Percentiles rank a stretch among this genome's conserved stretches.
Conservation (phyloP, 768 basidiomycete genomes). For the Kwoniella sp. region DNA sequence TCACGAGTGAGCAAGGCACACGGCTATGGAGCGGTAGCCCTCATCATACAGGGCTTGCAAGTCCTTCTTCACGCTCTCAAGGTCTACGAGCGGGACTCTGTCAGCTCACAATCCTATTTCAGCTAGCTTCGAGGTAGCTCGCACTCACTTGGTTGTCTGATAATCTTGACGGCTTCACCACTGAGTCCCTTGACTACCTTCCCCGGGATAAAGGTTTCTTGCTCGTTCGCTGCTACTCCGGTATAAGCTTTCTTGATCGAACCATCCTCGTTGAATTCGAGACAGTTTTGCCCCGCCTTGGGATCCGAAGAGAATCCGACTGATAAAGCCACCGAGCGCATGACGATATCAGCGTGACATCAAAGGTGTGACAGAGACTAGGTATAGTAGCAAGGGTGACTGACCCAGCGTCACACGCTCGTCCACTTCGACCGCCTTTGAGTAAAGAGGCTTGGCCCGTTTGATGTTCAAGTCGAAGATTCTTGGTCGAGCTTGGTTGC, state of each 20-base stretch:
- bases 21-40: conserved; percentile 86
- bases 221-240: conserved; percentile 74
- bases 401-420: conserved; percentile 80
- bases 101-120: no score
- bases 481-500: conserved; percentile 89
- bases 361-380: not conserved
- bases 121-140: no score
- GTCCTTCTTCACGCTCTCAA: conserved; percentile 61
- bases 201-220: conserved; percentile 23
- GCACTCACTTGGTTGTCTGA: conserved; percentile 68
- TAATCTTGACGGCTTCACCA: conserved; percentile 83
- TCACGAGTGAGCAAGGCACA: conserved; percentile 88
- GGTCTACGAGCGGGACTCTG: not conserved
- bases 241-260: conserved; percentile 68
- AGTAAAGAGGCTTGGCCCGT: conserved; percentile 66
- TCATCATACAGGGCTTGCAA: conserved; percentile 71
- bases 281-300: conserved; percentile 69
- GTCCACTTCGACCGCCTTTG: conserved; percentile 69
- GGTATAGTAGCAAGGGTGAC: no score
- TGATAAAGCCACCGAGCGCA: no score
- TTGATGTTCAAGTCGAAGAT: conserved; percentile 93
- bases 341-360: not conserved
- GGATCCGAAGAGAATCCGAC: conserved; percentile 93
- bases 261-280: conserved; percentile 75
- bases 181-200: conserved; percentile 78